Evolutionary conservation across 352 stramenopile species (phyloP), one percentile per base, ranked within the genome.

Genomic region (Globisporangium uncinulatum): DNA sequence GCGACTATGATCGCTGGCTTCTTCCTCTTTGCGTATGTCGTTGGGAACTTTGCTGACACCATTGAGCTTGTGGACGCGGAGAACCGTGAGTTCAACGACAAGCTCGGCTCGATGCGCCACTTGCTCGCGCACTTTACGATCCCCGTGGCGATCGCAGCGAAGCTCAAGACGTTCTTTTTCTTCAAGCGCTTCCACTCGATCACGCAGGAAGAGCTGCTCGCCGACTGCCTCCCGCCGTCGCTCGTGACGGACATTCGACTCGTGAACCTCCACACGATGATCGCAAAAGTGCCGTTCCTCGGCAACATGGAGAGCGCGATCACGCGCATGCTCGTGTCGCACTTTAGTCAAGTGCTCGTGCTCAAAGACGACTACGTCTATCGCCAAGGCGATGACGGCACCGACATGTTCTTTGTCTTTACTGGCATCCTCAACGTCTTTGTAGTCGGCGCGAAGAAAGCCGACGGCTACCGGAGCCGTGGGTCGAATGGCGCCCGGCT

Each of bases 331-430:
- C 63, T 86, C 15, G 75, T 86, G 9, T 71, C 70, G 0, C 71
- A 79, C 20, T 79, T 86, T 47, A 68, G 55, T 7, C 75, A 86
- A 48, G 57, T 70, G 10, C 59, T 86, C 6, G 57, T 82, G 4
- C 57, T 79, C 0, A 55, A 67, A 1, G 64, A 80, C 15, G 59
- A 82, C 46, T 78, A 71, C 31, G 65, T 80, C 2, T 83, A 68
- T 42, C 63, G 63, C 11, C 73, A 67, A 19, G 66, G 71, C 4
- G 75, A 86, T 9, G 66, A 82, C 20, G 75, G 73, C 1, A 71
- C 61, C 32, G 75, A 86, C n/a, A 86, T 86, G 75, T 86, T 62
- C 36, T 83, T 86, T 47, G 67, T 86, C 1, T 86, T 82, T 41
- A 73, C 74, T 4, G 75, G 75, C 0, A 62, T 78, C 6, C 61